Evolutionary conservation across 768 basidiomycete genomes (phyloP), one percentile per base, ranked within the genome.

Genomic region (Rhizopogon vulgaris): DNA sequence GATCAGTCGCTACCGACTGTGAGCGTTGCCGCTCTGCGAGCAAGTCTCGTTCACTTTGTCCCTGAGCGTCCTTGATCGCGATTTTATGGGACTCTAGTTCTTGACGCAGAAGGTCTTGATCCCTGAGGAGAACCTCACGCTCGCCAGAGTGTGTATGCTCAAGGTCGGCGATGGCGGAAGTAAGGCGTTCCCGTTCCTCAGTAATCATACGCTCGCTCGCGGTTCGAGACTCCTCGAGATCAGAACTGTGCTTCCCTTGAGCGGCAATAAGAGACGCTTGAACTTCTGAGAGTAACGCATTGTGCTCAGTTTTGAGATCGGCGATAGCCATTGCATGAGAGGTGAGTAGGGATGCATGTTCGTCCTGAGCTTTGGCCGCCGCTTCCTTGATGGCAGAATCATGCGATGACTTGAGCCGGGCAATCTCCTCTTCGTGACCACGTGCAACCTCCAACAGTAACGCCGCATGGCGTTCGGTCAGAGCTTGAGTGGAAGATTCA

Each of bases 21-120:
- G 63, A 69, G 17, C 41, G 52, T 17, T 67, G 58, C 38, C 61
- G 67, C 41, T 68, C 69, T 54, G 52, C 60, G 32, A 62, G 65
- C 40, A 70, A 47, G 27, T 43, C 48, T 12, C 48, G 54, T 11
- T 53, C 56, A 25, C 65, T 49, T 11, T 58, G 51, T 17, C 53
- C 55, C 25, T 58, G 58, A 34, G 55, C 48, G 6, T 71, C 65
- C 48, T 67, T 66, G 27, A 68, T 61, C 12, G 69, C 66, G 6
- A 68, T 59, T 61, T 83, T 85, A 63, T 82, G 71, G 8, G 78
- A 71, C 58, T 84, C 80, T 12, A 90, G 66, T 62, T 91, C 84
- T 54, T 82, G 57, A 24, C 52, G 41, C 10, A 78, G 67, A 28
- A 64, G 48, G 38, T 69, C 69, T 52, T 66, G 69, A 38, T 71